phyloP scores from a whole-genome alignment of 2,329 filamentous ascomycete species.

The Penicillium sp. region DNA sequence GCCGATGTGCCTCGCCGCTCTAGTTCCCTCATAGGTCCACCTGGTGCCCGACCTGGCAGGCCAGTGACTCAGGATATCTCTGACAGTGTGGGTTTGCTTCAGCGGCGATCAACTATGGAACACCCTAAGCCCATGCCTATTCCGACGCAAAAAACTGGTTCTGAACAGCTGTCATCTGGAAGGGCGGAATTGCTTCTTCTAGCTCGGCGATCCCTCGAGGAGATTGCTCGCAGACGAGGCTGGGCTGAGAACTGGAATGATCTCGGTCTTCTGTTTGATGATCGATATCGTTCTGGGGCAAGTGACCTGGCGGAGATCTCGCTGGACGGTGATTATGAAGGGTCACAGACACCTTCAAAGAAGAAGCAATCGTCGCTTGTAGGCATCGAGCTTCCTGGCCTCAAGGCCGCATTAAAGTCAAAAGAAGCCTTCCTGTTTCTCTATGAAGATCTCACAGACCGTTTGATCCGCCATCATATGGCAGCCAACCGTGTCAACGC shows the following conservation, averaged over 20 bases:
- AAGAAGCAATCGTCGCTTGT: slow-evolving; percentile 21
- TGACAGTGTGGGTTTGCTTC: slow-evolving; percentile 27
- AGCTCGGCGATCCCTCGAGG: slow-evolving; percentile 69
- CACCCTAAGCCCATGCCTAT: slow-evolving; percentile 36
- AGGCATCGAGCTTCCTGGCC: slow-evolving; percentile 49
- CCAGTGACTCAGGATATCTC: slow-evolving; percentile 27
- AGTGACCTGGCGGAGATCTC: slow-evolving; percentile 31
- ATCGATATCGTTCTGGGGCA: slow-evolving; percentile 20
- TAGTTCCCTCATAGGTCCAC: slow-evolving; percentile 29
- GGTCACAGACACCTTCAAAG: slow-evolving; percentile 12
- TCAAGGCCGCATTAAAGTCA: slow-evolving; percentile 55
- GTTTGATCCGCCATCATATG: slow-evolving; percentile 71
- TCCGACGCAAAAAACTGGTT: slow-evolving; percentile 44
- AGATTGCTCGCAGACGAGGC: slow-evolving; percentile 59
- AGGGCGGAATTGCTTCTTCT: slow-evolving; percentile 74
- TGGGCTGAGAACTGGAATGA: slow-evolving; percentile 71
- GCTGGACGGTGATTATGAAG: slow-evolving; percentile 23
- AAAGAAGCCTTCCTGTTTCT: slow-evolving; percentile 57
- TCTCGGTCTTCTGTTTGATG: slow-evolving; percentile 39
- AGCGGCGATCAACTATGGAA: slow-evolving; percentile 40
- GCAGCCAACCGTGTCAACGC: slow-evolving; percentile 70
- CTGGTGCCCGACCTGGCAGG: slow-evolving; percentile 15
- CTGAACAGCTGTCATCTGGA: slow-evolving; percentile 72
- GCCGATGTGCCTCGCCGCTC: slow-evolving; percentile 31
- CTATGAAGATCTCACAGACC: slow-evolving; percentile 71